Percentiles rank a stretch among this genome's conserved stretches.
Evolutionary conservation across 441 rosid species (phyloP).

Genomic region (Melastoma candidum): DNA sequence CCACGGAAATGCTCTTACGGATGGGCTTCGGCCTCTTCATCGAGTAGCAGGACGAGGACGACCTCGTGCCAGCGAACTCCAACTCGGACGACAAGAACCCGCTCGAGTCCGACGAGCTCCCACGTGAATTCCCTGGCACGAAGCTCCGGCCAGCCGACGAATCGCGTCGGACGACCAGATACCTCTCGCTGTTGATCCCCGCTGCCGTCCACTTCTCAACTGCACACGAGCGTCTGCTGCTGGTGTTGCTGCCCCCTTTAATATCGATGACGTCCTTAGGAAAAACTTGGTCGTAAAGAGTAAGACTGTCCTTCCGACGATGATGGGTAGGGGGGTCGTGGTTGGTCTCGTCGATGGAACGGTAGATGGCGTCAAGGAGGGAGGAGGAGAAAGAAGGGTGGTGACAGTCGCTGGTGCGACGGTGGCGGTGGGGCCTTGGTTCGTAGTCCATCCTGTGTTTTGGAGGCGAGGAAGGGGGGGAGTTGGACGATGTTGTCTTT

Average conservation of each 20-base stretch:
- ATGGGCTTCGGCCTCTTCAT: constrained; percentile 12
- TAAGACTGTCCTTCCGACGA: constrained; percentile 15
- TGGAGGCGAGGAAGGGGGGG: too few relatives aligned
- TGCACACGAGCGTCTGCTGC: not conserved
- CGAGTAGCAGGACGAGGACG: constrained; percentile 11
- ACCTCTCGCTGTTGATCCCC: not conserved
- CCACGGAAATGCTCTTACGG: constrained; percentile 3
- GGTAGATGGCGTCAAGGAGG: constrained; percentile 21
- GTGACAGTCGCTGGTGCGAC: not conserved
- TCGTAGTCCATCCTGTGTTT: too few relatives aligned
- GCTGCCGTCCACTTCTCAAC: constrained; percentile 9
- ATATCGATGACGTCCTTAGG: not conserved
- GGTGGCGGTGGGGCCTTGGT: too few relatives aligned
- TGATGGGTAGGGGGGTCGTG: constrained; percentile 16
- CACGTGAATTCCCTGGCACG: constrained; percentile 12
- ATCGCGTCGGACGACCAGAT: not conserved
- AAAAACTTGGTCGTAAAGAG: constrained; percentile 7
- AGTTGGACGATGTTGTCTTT: too few relatives aligned
- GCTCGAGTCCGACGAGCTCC: constrained; percentile 20
- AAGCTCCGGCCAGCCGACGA: constrained; percentile 4
- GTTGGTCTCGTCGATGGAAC: constrained; percentile 16
- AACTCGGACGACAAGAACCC: constrained; percentile 18
- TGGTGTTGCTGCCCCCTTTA: not conserved
- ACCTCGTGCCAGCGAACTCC: constrained; percentile 6
- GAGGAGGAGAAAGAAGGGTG: constrained; percentile 19